Base-by-base conservation (phyloP, 2,329 filamentous ascomycete species). In the Cryphonectria japonica region DNA sequence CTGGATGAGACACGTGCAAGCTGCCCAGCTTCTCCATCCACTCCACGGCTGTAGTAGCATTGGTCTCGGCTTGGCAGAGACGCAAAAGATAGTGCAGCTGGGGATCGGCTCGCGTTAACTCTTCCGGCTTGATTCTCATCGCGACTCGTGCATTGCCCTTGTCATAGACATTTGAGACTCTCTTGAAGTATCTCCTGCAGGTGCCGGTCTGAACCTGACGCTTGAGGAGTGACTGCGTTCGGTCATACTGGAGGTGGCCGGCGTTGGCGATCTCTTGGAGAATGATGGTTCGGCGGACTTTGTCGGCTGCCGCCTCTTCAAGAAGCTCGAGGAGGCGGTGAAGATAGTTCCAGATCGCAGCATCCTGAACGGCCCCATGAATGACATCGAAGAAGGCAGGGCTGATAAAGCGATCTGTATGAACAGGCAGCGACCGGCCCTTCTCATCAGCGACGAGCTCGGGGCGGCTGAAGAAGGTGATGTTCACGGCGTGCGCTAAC, bases 201-300 rank as follows among this genome's bases (percentile, higher is more conserved):
- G 74, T 77, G 0, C 70, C 71, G 0, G 77, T 78, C 54, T 83
- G 79, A 0, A 85, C 74, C 1, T 81, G 75, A 8, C 83, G 83
- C 71, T 81, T 84, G 63, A 86, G 80, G 0, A 78, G 34, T 16
- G 75, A 73, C 54, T 85, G 82, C 0, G 77, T 75, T 1, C 82
- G 81, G 0, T 59, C 66, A 63, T 82, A 86, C 66, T 85, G 84
- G 0, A 84, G 70, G n/a, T 85, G 77, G 32, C 80, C 83, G 4
- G 83, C 68, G 63, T 85, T 85, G 37, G 81, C 79, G 0, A 86
- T 71, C 65, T 87, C 85, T 71, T 86, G 84, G 2, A 85, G 76
- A 11, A 86, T 67, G 0, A 81, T 77, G 0, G 73, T 74, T 6
- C 75, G 77, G 52, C 79, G 78, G 0, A 74, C 70, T 73, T 82